Evolutionary conservation across 345 rosid species (phyloP).

Genomic region (Atalantia buxifolia): DNA sequence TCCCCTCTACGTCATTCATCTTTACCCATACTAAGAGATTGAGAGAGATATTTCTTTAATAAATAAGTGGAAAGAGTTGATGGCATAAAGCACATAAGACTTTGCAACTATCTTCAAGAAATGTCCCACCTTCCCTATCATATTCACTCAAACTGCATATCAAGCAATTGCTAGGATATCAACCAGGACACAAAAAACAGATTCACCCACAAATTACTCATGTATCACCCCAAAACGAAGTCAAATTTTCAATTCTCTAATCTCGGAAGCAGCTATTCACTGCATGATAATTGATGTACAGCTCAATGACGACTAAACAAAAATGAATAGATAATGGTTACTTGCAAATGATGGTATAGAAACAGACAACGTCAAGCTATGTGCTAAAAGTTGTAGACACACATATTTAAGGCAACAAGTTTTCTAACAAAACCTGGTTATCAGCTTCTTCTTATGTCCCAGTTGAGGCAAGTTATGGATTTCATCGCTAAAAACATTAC

Average conservation of each 20-base stretch:
- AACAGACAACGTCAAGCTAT: neutral
- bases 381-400: neutral
- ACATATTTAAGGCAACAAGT: neutral
- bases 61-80: neutral
- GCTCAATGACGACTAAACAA: neutral
- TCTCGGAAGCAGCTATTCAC: neutral
- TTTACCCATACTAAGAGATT: neutral
- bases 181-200: neutral
- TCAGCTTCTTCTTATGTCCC: too few species aligned
- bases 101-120: neutral
- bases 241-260: neutral
- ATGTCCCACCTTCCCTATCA: neutral
- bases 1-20: neutral
- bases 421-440: neutral
- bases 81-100: neutral
- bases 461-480: neutral
- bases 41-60: neutral
- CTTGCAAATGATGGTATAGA: neutral
- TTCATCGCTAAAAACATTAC: neutral
- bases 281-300: neutral
- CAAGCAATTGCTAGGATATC: neutral
- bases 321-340: neutral
- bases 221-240: neutral
- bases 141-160: neutral
- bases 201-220: neutral